A percentile compares a stretch with the other conserved stretches of the same genome.
Conservation (phyloP, 2,329 filamentous ascomycete species). For the Trichoderma sp. region DNA sequence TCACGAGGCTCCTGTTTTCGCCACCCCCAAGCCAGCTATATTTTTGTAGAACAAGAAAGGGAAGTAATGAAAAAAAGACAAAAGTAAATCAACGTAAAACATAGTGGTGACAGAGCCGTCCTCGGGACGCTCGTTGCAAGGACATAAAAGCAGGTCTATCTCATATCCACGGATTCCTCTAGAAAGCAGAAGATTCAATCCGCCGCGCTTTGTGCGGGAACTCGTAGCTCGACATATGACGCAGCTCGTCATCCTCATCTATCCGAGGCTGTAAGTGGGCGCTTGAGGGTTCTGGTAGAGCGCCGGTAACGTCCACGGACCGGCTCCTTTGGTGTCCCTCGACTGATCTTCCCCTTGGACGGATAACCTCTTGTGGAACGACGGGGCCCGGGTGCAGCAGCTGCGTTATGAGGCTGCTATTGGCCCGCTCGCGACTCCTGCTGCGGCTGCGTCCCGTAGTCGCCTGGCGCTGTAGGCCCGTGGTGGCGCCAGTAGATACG, state of each 20-base stretch:
- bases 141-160: not conserved
- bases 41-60: no score
- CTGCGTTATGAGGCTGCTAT: slow-evolving; percentile 49
- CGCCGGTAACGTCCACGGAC: slow-evolving; percentile 34
- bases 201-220: slow-evolving; percentile 34
- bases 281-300: slow-evolving; percentile 26
- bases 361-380: slow-evolving; percentile 37
- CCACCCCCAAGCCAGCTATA: not conserved
- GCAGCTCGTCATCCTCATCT: slow-evolving; percentile 37
- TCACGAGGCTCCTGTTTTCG: slow-evolving; percentile 2
- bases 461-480: slow-evolving; percentile 38
- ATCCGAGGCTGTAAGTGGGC: slow-evolving; percentile 35
- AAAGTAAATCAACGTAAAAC: not conserved
- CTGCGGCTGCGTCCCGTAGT: slow-evolving; percentile 41
- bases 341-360: slow-evolving; percentile 31
- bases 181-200: slow-evolving; percentile 35
- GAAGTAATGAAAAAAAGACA: not conserved
- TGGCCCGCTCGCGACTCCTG: slow-evolving; percentile 44
- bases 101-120: not conserved
- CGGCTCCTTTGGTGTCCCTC: slow-evolving; percentile 35
- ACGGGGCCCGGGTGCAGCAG: slow-evolving; percentile 54
- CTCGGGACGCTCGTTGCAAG: not conserved
- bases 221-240: slow-evolving; percentile 34
- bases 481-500: slow-evolving; percentile 39
- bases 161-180: slow-evolving; percentile 31